These are phyloP conservation scores for Trichocomaceae sp. DNA, from an alignment of 2,329 filamentous ascomycete genomes.

Conservation along the genomic window DNA sequence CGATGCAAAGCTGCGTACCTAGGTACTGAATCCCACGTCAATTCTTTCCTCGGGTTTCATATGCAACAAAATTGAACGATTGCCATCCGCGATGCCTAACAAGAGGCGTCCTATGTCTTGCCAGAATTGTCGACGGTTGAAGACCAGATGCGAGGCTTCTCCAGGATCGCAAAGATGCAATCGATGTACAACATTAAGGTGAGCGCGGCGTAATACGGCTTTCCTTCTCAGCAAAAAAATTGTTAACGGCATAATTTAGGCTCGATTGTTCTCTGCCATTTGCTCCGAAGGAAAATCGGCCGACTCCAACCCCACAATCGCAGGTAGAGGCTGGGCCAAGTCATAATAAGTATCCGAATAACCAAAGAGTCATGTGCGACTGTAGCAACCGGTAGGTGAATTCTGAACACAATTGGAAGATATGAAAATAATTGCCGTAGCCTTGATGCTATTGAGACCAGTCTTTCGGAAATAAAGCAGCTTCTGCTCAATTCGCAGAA, in stretches of 20 bases:
- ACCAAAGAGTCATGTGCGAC: neutral
- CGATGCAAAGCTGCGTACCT: no score
- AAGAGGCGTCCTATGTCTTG: neutral
- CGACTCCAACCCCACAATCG: no score
- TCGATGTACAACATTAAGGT: neutral
- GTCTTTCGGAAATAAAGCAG: neutral
- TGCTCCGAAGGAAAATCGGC: neutral
- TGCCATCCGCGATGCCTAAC: neutral
- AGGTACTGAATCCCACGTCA: no score
- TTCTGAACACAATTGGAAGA: neutral
- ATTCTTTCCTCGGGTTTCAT: no score
- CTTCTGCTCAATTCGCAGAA: neutral
- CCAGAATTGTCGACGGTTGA: constrained; percentile 34
- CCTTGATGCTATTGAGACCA: neutral
- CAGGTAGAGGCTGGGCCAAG: no score
- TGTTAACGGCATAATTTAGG: neutral
- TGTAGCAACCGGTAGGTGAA: neutral
- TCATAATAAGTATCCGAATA: neutral
- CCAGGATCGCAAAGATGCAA: neutral
- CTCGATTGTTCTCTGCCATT: neutral
- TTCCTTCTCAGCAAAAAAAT: neutral
- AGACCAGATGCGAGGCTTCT: constrained; percentile 33
- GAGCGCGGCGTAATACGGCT: neutral
- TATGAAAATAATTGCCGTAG: neutral
- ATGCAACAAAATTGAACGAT: no score